Conservation (phyloP, 2,329 filamentous ascomycete genomes). For the Ceratocystis cacaofunesta region DNA sequence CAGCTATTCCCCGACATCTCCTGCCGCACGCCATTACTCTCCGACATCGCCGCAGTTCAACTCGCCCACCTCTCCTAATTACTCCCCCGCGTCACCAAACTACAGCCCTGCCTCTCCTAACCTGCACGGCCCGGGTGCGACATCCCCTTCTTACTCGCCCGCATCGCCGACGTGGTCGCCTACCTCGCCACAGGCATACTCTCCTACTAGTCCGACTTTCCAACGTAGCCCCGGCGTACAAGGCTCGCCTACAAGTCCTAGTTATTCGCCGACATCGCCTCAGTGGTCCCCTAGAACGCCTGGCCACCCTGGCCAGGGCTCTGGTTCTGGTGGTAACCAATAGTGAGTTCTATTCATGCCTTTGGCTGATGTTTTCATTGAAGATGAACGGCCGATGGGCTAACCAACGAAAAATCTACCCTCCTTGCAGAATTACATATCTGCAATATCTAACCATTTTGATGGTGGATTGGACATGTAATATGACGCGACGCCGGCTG, state of each 20-base stretch:
- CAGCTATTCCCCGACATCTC: conserved; percentile 48
- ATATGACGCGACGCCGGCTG: conserved; percentile 9
- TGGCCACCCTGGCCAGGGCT: conserved; percentile 24
- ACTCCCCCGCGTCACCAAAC: conserved; percentile 54
- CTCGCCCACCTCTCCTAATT: conserved; percentile 59
- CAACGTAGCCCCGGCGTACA: conserved; percentile 38
- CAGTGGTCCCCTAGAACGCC: conserved; percentile 33
- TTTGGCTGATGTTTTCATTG: not conserved
- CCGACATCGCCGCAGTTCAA: conserved; percentile 64
- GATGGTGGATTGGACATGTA: not conserved
- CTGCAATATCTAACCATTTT: not conserved
- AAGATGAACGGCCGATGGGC: conserved; percentile 2
- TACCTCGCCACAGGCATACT: conserved; percentile 51
- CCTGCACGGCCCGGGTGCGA: conserved; percentile 30
- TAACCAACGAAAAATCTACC: conserved; percentile 21
- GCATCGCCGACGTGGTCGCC: conserved; percentile 67
- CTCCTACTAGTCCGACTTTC: conserved; percentile 48
- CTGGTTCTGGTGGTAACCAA: conserved; percentile 28
- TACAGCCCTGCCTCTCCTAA: conserved; percentile 57
- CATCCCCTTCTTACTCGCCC: conserved; percentile 50
- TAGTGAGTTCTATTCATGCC: conserved; percentile 20
- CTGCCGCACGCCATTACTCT: conserved; percentile 43
- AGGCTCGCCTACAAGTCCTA: conserved; percentile 51
- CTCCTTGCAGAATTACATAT: conserved; percentile 28
- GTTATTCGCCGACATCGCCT: conserved; percentile 53